phyloP scores from a whole-genome alignment of 345 rosid species.

The Turnera subulata region DNA sequence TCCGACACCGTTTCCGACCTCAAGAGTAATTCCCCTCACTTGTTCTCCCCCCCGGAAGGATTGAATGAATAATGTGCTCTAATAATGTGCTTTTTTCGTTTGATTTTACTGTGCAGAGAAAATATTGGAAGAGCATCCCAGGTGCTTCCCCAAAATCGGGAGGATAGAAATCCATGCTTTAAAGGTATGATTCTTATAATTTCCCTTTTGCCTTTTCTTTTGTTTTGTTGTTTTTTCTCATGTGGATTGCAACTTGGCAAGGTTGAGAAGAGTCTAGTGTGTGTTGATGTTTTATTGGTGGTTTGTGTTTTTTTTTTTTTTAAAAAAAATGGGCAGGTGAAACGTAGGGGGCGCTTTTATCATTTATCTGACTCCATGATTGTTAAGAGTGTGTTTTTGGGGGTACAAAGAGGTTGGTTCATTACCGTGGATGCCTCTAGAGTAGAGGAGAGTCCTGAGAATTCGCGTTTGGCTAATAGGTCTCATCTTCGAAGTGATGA shows the following conservation, averaged over 20 bases:
- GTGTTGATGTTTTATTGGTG: no score
- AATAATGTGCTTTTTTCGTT: not conserved
- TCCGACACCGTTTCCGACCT: constrained; percentile 59
- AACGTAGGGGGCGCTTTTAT: constrained; percentile 45
- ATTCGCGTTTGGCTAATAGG: constrained; percentile 6
- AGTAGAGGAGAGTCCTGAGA: constrained; percentile 12
- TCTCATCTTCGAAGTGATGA: constrained; percentile 18
- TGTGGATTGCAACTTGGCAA: no score
- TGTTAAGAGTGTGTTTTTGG: constrained; percentile 43
- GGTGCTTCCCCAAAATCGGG: constrained; percentile 48
- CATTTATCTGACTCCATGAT: constrained; percentile 46
- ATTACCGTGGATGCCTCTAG: constrained; percentile 45
- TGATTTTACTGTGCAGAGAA: constrained; percentile 31
- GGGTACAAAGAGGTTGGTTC: constrained; percentile 42
- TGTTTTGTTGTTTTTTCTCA: constrained; percentile 1
- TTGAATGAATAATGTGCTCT: no score
- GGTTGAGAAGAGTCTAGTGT: not conserved
- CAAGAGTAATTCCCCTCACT: constrained; percentile 28
- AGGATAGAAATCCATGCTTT: constrained; percentile 42
- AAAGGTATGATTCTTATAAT: constrained; percentile 31
- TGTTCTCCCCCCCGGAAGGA: not conserved
- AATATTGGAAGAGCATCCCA: constrained; percentile 36
- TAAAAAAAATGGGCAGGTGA: constrained; percentile 24
- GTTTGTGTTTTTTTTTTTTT: not conserved
- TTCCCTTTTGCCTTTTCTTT: not conserved